Conservation (phyloP, 805 yeast genomes). For the Spathaspora passalidarum region DNA sequence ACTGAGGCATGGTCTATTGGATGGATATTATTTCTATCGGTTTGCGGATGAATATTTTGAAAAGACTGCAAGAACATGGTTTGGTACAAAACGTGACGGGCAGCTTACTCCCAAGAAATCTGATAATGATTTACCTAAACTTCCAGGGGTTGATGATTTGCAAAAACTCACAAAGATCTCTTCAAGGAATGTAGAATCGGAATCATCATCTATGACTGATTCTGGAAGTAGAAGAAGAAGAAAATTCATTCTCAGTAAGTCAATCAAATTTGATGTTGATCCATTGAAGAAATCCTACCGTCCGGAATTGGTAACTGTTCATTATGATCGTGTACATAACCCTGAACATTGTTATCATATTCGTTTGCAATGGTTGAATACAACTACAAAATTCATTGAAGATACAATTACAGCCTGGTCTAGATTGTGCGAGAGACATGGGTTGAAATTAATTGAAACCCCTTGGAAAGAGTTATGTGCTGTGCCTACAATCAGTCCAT, state of each 20-base stretch:
- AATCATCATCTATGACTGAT: slow-evolving; percentile 23
- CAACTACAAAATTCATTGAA: slow-evolving; percentile 65
- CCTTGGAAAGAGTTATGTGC: slow-evolving; percentile 88
- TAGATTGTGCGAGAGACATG: slow-evolving; percentile 80
- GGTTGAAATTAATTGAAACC: slow-evolving; percentile 73
- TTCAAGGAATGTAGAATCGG: slow-evolving; percentile 13
- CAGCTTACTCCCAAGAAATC: slow-evolving; percentile 20
- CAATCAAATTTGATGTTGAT: slow-evolving; percentile 72
- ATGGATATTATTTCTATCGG: slow-evolving; percentile 90
- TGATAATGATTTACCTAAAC: slow-evolving; percentile 20
- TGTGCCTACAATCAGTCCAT: slow-evolving; percentile 75
- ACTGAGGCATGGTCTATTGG: slow-evolving; percentile 76
- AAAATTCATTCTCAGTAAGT: slow-evolving; percentile 61
- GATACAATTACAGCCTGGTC: slow-evolving; percentile 54
- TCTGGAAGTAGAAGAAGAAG: slow-evolving; percentile 22
- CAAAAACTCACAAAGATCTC: slow-evolving; percentile 14
- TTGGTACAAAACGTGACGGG: slow-evolving; percentile 18
- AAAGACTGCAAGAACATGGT: slow-evolving; percentile 31
- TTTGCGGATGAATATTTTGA: slow-evolving; percentile 53
- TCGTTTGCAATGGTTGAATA: slow-evolving; percentile 87
- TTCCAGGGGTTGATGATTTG: slow-evolving; percentile 20
- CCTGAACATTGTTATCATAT: slow-evolving; percentile 94
- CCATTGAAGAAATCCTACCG: slow-evolving; percentile 67
- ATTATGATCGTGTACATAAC: slow-evolving; percentile 88
- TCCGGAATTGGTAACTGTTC: slow-evolving; percentile 76